A percentile compares a stretch with the other conserved stretches of the same genome.
These are phyloP conservation scores for Hirschfeldia incana DNA, from an alignment of 345 rosid genomes.

Conservation along the genomic window DNA sequence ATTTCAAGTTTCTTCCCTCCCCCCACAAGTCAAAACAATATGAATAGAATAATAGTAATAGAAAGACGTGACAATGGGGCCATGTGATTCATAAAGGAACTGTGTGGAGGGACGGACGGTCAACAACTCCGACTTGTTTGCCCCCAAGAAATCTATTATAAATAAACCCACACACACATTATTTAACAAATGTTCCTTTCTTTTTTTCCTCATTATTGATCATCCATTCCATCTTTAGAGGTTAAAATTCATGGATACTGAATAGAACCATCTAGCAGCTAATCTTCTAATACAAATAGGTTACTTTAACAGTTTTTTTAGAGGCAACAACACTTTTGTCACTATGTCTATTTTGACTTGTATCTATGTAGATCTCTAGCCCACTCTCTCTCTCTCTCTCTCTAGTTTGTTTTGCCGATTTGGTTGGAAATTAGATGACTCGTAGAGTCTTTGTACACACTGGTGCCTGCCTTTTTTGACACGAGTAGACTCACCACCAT, in stretches of 20 bases:
- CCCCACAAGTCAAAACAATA: background rate
- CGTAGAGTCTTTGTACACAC: background rate
- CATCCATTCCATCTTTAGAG: background rate
- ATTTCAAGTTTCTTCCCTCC: background rate
- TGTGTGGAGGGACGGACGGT: slow-evolving; percentile 40
- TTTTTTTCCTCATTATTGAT: background rate
- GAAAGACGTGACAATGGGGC: background rate
- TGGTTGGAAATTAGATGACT: background rate
- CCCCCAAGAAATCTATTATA: slow-evolving; percentile 29
- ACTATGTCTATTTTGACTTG: background rate
- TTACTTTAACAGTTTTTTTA: background rate
- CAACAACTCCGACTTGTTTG: slow-evolving; percentile 80
- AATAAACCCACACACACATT: background rate
- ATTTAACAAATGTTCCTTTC: background rate
- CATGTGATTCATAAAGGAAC: slow-evolving; percentile 14
- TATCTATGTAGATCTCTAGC: background rate
- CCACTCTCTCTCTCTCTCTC: too few species aligned
- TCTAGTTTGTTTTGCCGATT: background rate
- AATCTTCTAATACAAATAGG: background rate
- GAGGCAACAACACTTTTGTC: background rate
- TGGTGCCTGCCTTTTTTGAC: background rate
- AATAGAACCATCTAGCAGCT: background rate
- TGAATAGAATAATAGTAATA: background rate
- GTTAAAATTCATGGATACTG: slow-evolving; percentile 5
- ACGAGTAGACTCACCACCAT: background rate